Evolutionary conservation across 2,329 filamentous ascomycete species (phyloP).

Genomic region (Coniochaeta prunicola): DNA sequence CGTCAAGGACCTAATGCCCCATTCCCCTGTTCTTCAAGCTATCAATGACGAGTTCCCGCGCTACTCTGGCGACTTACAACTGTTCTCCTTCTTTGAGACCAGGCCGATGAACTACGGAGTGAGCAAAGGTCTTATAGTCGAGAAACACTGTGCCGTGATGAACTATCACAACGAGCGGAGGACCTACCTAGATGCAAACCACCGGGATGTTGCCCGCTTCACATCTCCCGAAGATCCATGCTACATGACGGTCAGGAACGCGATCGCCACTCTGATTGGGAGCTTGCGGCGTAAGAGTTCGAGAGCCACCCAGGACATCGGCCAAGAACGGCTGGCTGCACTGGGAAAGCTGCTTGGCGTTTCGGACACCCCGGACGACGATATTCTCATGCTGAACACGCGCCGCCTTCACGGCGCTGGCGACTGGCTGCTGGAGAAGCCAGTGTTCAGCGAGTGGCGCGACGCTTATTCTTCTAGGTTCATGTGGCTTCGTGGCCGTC

Average conservation of each 20-base stretch:
- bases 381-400: conserved; percentile 7
- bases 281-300: not conserved
- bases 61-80: conserved; percentile 11
- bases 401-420: conserved; percentile 5
- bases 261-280: conserved; percentile 10
- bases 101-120: conserved; percentile 13
- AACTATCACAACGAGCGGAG: conserved; percentile 19
- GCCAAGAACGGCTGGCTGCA: not conserved
- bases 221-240: conserved; percentile 13
- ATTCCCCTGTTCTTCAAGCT: conserved; percentile 17
- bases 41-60: conserved; percentile 28
- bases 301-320: not conserved
- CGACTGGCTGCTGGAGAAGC: not conserved
- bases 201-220: conserved; percentile 21
- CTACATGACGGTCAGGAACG: conserved; percentile 19
- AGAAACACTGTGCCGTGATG: conserved; percentile 21
- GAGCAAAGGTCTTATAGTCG: conserved; percentile 19
- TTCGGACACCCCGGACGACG: conserved; percentile 9
- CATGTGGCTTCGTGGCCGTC: conserved; percentile 6
- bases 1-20: conserved; percentile 19
- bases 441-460: not conserved
- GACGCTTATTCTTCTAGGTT: not conserved
- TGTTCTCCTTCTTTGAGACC: conserved; percentile 26
- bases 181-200: conserved; percentile 21
- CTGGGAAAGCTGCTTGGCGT: conserved; percentile 7